A percentile compares a stretch with the other conserved stretches of the same genome.
phyloP scores from a whole-genome alignment of 1,139 yeast genomes.

The Williopsis jadinii region DNA sequence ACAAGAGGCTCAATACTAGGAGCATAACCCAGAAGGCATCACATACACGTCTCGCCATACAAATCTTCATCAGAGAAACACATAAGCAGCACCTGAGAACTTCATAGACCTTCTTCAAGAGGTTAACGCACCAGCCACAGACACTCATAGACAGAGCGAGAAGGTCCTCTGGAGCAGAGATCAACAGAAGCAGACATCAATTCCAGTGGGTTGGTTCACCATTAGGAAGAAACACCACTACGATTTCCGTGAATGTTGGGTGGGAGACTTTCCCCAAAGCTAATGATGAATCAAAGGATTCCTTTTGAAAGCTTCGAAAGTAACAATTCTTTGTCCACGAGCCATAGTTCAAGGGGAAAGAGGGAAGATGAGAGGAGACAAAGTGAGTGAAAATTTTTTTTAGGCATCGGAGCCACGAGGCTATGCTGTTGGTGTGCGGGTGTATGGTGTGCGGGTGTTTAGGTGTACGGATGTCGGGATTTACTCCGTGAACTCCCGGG shows the following conservation, averaged over 20 bases:
- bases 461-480: neutral
- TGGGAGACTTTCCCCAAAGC: slow-evolving; percentile 98
- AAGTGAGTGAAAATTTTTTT: neutral
- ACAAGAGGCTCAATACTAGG: slow-evolving; percentile 1
- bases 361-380: slow-evolving; percentile 1
- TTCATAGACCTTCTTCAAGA: neutral
- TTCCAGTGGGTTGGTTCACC: slow-evolving; percentile 15
- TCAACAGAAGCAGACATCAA: neutral
- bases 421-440: too few relatives aligned
- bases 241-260: slow-evolving; percentile 43
- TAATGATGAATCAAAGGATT: slow-evolving; percentile 22
- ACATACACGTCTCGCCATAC: too few relatives aligned
- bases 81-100: neutral
- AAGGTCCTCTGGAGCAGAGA: neutral
- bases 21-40: slow-evolving; percentile 4
- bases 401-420: too few relatives aligned
- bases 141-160: neutral
- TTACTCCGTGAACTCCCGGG: too few relatives aligned
- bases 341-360: slow-evolving; percentile 20
- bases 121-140: too few relatives aligned
- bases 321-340: slow-evolving; percentile 73
- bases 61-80: neutral
- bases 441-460: neutral
- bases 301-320: slow-evolving; percentile 68
- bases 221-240: slow-evolving; percentile 25